phyloP scores from a whole-genome alignment of 192 early-diverging fungal species.

The Dimargaris cristalligena region DNA sequence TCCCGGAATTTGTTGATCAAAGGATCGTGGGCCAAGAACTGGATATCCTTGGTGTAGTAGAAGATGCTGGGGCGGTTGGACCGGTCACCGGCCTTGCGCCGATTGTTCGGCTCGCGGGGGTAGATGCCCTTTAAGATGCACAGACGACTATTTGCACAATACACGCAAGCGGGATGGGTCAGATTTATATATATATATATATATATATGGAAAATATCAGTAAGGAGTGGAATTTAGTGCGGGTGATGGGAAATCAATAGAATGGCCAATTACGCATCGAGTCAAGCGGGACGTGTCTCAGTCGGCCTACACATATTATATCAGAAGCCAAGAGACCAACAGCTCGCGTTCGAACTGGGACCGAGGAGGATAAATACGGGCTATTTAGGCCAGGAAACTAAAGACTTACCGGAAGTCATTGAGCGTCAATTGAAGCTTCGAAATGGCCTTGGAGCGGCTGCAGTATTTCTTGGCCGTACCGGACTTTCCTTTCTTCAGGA shows the following conservation, averaged over 20 bases:
- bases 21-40: constrained; percentile 87
- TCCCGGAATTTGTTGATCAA: constrained; percentile 82
- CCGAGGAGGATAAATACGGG: neutral
- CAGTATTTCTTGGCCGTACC: constrained; percentile 85
- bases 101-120: constrained; percentile 85
- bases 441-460: constrained; percentile 73
- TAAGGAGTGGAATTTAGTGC: too few species aligned
- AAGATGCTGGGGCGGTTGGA: constrained; percentile 70
- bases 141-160: too few species aligned
- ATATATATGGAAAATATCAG: too few species aligned
- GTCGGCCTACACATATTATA: neutral
- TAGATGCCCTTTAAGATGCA: constrained; percentile 99
- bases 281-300: too few species aligned
- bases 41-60: constrained; percentile 90
- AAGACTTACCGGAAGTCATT: constrained; percentile 67
- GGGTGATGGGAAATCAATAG: too few species aligned
- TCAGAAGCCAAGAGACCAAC: neutral
- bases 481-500: constrained; percentile 70
- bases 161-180: too few species aligned
- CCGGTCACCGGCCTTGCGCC: constrained; percentile 84
- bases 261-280: too few species aligned
- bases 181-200: too few species aligned
- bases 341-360: neutral
- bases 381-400: neutral
- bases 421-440: constrained; percentile 87